Base-by-base conservation (phyloP, 192 early-diverging fungal species). In the Glomus cerebriforme region DNA sequence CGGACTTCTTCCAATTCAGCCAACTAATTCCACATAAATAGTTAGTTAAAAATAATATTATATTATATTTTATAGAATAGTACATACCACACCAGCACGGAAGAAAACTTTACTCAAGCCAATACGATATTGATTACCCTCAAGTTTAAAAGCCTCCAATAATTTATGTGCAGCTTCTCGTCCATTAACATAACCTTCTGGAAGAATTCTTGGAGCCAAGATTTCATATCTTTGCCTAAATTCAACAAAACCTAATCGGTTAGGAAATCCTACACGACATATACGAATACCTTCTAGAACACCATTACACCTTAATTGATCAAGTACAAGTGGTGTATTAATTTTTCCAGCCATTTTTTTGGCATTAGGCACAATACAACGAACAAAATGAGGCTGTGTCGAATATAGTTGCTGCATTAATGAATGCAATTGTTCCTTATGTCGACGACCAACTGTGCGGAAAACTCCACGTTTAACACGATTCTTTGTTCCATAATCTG, bases 21-120 rank as follows among this genome's bases (percentile, higher is more conserved):
- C 27, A 98, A 86, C 87, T 92, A 65, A 31, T 31, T 43, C 12
- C 19, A 54, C 19, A 37, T 79, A 34, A 45, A 39, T 68, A 43
- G 12, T 43, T 32, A 13, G 6, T 22, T 83, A 66, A 64, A 37
- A 7, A 80, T 43, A 71, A 26, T 47, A 65, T 3, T 82, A 34
- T 59, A 29, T 77, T 29, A 24, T 26, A 80, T 63, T 37, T 45
- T 26, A 31, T 5, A 31, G 71, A 66, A 32, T 2, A 32, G 43
- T 31, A 88, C 89, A 81, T 85, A 94, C 90, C 63, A 98, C 96
- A 15, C 96, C 96, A 27, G 97, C 92, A 1, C 93, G 87, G 93
- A 99, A 99, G 82, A 99, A 99, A 27, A 99, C 94, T 83, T 99
- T 98, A 69, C 91, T 96, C 39, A 88, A 91, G 49, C 98, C 98